Evolutionary conservation across 805 yeast species (phyloP), one percentile per base, ranked within the genome.

Genomic region (Clavispora carvajalis): DNA sequence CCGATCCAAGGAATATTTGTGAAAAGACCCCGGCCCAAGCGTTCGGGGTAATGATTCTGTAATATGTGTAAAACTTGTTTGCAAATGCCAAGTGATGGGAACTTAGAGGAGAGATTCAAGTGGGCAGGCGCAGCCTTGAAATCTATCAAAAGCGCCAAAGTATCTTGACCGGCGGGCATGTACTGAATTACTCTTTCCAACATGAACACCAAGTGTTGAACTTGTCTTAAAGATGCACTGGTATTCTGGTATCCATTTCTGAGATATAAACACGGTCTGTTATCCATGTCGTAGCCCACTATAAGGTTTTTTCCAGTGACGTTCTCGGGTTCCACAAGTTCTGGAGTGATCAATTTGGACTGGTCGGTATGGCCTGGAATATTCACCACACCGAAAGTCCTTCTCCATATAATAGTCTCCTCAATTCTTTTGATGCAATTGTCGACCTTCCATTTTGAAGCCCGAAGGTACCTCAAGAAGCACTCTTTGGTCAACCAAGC

Each of bases 101-200:
- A 71, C 55, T 58, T 73, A 9, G 73, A 49, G 6, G 66, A 62
- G 18, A 65, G 55, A 13, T 60, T 66, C 57, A 64, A 50, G 28
- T 55, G 59, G 3, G 57, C 59, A 6, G 69, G 70, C 1, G 70
- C 69, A 12, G 73, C 69, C 47, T 76, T 74, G 57, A 77, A 77
- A 55, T 77, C 82, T 29, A 76, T 76, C 40, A 77, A 59, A 16
- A 77, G 64, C 7, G 81, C 77, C 23, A 77, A 56, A 3, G 76
- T 67, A 39, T 77, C 81, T 37, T 74, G 80, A 25, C 81, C 82
- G 34, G 77, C 77, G 4, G 82, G 82, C 73, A 75, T 73, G 54
- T 65, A 63, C 33, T 71, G 67, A 5, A 73, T 74, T 8, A 76
- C 75, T 22, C 69, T 52, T 49, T 77, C 82, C 53, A 76, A 62